Evolutionary conservation across 1,284 basidiomycete species (phyloP), one percentile per base, ranked within the genome.

Genomic region (Papiliotrema fonsecae): DNA sequence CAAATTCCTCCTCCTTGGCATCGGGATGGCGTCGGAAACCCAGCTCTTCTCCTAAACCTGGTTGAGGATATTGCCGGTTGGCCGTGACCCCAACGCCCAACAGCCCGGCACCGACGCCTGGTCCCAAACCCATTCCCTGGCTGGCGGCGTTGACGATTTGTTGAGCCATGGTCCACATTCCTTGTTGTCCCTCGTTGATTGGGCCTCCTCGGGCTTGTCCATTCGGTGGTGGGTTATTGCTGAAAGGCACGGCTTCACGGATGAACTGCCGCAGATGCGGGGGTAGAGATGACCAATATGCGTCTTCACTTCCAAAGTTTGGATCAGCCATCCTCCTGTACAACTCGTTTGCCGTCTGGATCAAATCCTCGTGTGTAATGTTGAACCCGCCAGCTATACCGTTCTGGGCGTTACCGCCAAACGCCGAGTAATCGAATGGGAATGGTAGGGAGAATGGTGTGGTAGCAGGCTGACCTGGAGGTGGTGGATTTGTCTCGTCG

Each of bases 111-210:
- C 73, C 69, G 53, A 75, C 56, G 47, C 61, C 60, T 40, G 64
- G 62, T 25, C 58, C 58, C 24, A 70, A 51, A 13, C 71, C 67
- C 61, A 78, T 77, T 24, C 80, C 79, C 21, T 80, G 76, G 57
- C 80, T 80, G 10, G 74, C 73, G 19, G 72, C 72, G 37, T 60
- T 62, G 14, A 82, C 77, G 65, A 84, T 81, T 65, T 82, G 82
- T 61, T 84, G 83, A 28, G 83, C 83, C 60, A 84, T 79, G 49
- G 81, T 77, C 62, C 83, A 82, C 79, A 85, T 81, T 28, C 80
- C 68, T 41, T 64, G 58, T 51, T 72, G 67, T 44, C 67, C 66
- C 24, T 62, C 58, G 37, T 61, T 56, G 34, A 50, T 48, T 18
- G 22, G 18, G 40, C 53, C 27, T 18, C 60, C 51, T 27, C 63